phyloP scores from a whole-genome alignment of 257 asterid genomes.

The Leptodermis oblonga region DNA sequence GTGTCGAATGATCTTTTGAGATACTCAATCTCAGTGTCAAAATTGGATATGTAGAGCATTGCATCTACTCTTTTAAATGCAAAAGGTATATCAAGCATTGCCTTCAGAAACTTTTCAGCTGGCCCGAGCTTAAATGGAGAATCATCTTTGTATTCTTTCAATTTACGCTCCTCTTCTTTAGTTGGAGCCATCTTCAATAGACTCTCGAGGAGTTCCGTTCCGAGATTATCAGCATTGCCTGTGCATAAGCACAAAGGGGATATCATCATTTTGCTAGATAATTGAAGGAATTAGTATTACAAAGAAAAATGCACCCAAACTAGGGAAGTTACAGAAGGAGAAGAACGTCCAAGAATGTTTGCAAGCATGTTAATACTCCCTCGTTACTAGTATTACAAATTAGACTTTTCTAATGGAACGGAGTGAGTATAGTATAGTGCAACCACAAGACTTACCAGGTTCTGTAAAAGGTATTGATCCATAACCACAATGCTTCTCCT shows the following conservation, averaged over 20 bases:
- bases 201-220: constrained; percentile 87
- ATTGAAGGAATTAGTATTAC: neutral
- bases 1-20: constrained; percentile 79
- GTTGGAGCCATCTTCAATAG: constrained; percentile 94
- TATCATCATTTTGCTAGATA: neutral
- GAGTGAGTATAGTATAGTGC: neutral
- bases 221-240: constrained; percentile 80
- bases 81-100: constrained; percentile 72
- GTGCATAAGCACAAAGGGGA: constrained; percentile 23
- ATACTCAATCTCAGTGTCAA: constrained; percentile 84
- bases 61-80: constrained; percentile 87
- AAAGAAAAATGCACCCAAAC: neutral
- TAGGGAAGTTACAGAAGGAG: neutral
- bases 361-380: too few species aligned
- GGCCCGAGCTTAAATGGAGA: constrained; percentile 77
- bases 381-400: too few species aligned
- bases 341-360: neutral
- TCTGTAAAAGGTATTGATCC: neutral
- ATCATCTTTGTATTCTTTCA: constrained; percentile 62
- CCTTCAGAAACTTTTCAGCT: constrained; percentile 82
- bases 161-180: constrained; percentile 86
- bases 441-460: neutral
- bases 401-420: too few species aligned
- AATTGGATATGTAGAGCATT: constrained; percentile 68
- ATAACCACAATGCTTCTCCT: neutral